Conservation (phyloP, 352 stramenopile genomes). For the Globisporangium orthogonon region DNA sequence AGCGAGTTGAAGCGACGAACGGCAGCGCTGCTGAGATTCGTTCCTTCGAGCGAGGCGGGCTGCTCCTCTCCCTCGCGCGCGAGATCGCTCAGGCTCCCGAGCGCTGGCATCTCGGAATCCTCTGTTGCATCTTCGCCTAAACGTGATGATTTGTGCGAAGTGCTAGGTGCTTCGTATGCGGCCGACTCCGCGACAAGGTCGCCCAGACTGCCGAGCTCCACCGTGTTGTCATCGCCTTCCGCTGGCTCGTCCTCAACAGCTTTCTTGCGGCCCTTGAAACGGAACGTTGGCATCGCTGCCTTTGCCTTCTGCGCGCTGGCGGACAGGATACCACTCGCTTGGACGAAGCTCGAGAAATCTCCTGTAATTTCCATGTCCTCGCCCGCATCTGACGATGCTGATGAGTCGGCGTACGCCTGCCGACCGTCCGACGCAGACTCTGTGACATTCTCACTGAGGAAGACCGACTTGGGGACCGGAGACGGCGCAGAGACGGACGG, state of each 20-base stretch:
- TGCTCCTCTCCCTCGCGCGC: constrained; percentile 18
- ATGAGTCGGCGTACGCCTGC: constrained; percentile 65
- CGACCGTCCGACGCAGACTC: constrained; percentile 19
- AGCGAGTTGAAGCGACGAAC: constrained; percentile 10
- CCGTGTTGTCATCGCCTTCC: constrained; percentile 43
- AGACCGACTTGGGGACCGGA: constrained; percentile 29
- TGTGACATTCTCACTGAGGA: constrained; percentile 22
- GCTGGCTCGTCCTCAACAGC: not conserved
- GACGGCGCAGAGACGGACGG: constrained; percentile 2
- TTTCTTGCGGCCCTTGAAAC: constrained; percentile 3
- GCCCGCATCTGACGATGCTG: constrained; percentile 62
- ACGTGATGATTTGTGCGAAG: constrained; percentile 2
- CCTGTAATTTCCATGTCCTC: constrained; percentile 88
- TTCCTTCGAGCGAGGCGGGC: constrained; percentile 3
- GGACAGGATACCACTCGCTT: constrained; percentile 15
- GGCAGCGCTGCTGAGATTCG: constrained; percentile 4
- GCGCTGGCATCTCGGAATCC: constrained; percentile 9
- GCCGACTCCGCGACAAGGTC: constrained; percentile 54
- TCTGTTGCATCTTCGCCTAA: constrained; percentile 12
- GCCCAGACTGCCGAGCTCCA: constrained; percentile 51
- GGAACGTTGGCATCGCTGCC: constrained; percentile 9
- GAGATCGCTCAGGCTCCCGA: constrained; percentile 18
- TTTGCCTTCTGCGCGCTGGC: constrained; percentile 9
- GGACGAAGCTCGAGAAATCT: constrained; percentile 46
- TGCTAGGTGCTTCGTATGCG: constrained; percentile 30